Base-by-base conservation (phyloP, 441 rosid species). In the Pelargonium citronellum region DNA sequence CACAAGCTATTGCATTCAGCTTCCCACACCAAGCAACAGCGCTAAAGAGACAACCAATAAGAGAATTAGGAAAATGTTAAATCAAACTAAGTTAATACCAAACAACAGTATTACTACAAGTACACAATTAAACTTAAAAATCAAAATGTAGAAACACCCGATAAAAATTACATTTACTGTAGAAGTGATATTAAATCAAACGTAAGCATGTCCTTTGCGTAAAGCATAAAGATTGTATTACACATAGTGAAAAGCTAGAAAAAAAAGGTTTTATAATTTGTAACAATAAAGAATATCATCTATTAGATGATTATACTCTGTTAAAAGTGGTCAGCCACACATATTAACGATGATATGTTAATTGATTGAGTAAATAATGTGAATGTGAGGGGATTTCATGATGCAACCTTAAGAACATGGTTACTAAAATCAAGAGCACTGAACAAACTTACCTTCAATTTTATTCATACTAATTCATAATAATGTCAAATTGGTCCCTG, bases 21-120 rank as follows among this genome's bases (percentile, higher is more conserved):
- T 89, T 95, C 53, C 99, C 99, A 79, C 98, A 95, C 99, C 99
- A 95, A 64, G 99, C 92, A 80, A 95, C 97, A 12, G 97, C 98
- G 85, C 99, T 95, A 79, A 4, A 71, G 75, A 58, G 60, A 51
- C 12, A 55, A 71, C n/a, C n/a, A 47, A 47, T 47, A 22, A 22
- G 2, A 47, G 7, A 73, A 62, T 72, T 11, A 67, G 20, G 11
- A 47, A 47, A 74, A 34, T 44, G 24, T 1, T 8, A 51, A 30
- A 17, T 20, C n/a, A 8, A 30, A 37, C 11, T 43, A 67, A 1
- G 2, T 16, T 17, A 34, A 30, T 13, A 44, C 51, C 34, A 60
- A n/a, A 65, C n/a, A 16, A 5, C 49, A 58, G n/a, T 9, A n/a
- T 3, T 66, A 3, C 53, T 9, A 47, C 11, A 9, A 13, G 53